phyloP scores from a whole-genome alignment of 2,329 filamentous ascomycete genomes.

The Ophiosphaerella korrae region DNA sequence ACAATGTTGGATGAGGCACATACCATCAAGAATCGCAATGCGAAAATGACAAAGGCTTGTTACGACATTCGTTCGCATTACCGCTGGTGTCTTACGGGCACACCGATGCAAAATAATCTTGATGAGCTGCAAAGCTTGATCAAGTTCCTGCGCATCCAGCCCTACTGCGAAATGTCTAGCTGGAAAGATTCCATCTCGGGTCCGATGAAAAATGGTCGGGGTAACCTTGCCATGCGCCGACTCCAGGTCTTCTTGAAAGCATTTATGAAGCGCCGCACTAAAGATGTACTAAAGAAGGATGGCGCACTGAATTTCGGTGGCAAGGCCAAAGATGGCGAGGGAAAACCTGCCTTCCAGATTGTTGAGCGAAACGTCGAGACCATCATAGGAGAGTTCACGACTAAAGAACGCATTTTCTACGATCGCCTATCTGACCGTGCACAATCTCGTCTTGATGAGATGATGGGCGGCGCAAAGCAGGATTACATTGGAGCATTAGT shows the following conservation, averaged over 20 bases:
- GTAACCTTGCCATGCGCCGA: constrained; percentile 84
- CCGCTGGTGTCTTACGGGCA: constrained; percentile 94
- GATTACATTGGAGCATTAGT: constrained; percentile 96
- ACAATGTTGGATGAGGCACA: constrained; percentile 96
- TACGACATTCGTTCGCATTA: constrained; percentile 85
- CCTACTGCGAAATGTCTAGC: constrained; percentile 81
- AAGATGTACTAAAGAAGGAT: constrained; percentile 90
- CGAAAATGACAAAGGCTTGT: constrained; percentile 91
- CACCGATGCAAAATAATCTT: constrained; percentile 97
- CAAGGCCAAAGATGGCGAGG: constrained; percentile 62
- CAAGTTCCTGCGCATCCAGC: constrained; percentile 88
- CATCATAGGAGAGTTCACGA: constrained; percentile 76
- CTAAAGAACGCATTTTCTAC: constrained; percentile 84
- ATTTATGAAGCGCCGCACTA: constrained; percentile 98
- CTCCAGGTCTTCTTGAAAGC: constrained; percentile 84
- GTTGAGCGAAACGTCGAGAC: constrained; percentile 88
- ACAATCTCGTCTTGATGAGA: constrained; percentile 82
- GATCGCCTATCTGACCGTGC: constrained; percentile 80
- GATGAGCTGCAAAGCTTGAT: constrained; percentile 95
- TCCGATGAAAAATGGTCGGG: constrained; percentile 88
- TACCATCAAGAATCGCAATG: constrained; percentile 97
- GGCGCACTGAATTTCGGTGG: constrained; percentile 79
- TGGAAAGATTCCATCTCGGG: constrained; percentile 92
- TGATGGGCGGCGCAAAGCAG: constrained; percentile 79
- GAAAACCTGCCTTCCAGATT: constrained; percentile 79